Conservation (phyloP, 129 eudicot species). For the Logfia minima region DNA sequence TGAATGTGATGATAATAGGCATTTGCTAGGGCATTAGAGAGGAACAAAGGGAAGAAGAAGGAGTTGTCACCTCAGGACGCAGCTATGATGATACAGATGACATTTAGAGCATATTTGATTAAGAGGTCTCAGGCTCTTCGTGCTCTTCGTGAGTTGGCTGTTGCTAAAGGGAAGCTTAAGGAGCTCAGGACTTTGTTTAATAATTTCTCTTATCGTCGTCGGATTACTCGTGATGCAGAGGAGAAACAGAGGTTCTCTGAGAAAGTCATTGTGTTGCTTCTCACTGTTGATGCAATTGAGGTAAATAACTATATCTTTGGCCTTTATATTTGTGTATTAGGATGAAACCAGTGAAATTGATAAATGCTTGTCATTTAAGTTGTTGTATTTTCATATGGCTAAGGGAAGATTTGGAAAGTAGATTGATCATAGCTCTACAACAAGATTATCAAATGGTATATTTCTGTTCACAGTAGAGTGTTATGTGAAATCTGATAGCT, state of each 20-base stretch:
- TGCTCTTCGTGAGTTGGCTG: constrained; percentile 84
- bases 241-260: constrained; percentile 90
- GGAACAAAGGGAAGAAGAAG: constrained; percentile 77
- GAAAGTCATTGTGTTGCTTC: constrained; percentile 81
- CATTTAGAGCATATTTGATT: constrained; percentile 74
- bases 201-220: constrained; percentile 88
- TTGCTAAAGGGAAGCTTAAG: constrained; percentile 91
- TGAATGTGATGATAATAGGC: constrained; percentile 43
- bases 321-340: not conserved
- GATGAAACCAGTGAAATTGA: not conserved
- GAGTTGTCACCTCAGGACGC: constrained; percentile 85
- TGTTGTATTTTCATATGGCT: not conserved
- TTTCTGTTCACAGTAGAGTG: not conserved
- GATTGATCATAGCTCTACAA: not conserved
- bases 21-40: constrained; percentile 48
- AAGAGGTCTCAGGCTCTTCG: constrained; percentile 85
- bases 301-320: constrained; percentile 22
- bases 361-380: not conserved
- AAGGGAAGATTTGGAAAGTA: not conserved
- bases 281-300: constrained; percentile 98
- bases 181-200: constrained; percentile 86
- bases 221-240: constrained; percentile 67
- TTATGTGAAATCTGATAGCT: not conserved
- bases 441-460: not conserved
- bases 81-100: constrained; percentile 68